Conservation (phyloP, 139 green algal species). For the Eudorina sp. region DNA sequence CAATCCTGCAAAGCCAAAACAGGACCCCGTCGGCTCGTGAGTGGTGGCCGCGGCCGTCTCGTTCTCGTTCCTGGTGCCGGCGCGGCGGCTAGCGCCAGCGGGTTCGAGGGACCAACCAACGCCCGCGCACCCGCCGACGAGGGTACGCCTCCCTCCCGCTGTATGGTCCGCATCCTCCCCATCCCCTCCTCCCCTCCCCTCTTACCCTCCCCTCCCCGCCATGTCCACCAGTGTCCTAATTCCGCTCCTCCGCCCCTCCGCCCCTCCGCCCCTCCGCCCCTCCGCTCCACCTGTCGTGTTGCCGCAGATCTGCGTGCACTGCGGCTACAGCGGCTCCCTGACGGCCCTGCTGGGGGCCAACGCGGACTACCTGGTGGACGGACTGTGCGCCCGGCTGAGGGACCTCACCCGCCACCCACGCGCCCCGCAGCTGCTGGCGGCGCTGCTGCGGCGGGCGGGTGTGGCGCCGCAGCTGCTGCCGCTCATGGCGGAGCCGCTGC, state of each 20-base stretch:
- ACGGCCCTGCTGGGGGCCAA: conserved; percentile 73
- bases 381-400: conserved; percentile 77
- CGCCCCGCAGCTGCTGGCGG: conserved; percentile 82
- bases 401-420: conserved; percentile 63
- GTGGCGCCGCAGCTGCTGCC: conserved; percentile 79
- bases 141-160: no score
- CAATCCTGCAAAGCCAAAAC: no score
- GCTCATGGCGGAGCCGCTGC: conserved; percentile 82
- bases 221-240: no score
- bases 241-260: not conserved
- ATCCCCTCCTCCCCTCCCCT: not conserved
- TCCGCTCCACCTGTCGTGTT: not conserved
- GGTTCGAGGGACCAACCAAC: no score
- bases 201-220: not conserved
- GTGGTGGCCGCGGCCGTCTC: no score
- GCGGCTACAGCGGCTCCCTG: conserved; percentile 69
- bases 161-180: no score
- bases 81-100: no score
- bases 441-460: conserved; percentile 72
- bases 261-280: not conserved
- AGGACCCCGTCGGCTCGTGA: no score
- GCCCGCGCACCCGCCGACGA: no score
- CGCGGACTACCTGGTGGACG: conserved; percentile 88
- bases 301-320: conserved; percentile 63
- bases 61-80: no score